Evolutionary conservation across 768 basidiomycete species (phyloP).

Genomic region (Pisolithus tinctorius): DNA sequence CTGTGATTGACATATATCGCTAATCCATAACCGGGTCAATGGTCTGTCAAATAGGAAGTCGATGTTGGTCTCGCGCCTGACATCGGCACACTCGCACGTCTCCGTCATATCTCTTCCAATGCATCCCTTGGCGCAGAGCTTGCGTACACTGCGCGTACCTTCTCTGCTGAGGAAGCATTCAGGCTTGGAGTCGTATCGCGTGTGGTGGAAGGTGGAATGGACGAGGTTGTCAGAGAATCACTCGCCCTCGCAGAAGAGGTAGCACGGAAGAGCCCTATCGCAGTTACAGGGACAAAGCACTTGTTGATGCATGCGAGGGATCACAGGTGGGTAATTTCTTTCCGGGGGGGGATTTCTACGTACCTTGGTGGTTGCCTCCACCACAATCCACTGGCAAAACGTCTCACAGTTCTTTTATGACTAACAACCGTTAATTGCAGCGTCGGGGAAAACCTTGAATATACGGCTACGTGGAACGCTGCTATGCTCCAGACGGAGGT

Average conservation of each 20-base stretch:
- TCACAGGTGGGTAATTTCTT: slow-evolving; percentile 44
- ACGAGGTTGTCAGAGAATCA: slow-evolving; percentile 61
- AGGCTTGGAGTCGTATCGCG: slow-evolving; percentile 69
- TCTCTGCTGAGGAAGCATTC: slow-evolving; percentile 60
- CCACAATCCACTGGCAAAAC: neutral
- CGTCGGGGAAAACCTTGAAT: slow-evolving; percentile 44
- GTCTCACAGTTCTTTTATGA: neutral
- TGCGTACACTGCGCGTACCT: slow-evolving; percentile 67
- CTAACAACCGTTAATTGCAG: slow-evolving; percentile 8
- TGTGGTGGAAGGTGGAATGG: slow-evolving; percentile 57
- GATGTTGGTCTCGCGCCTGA: slow-evolving; percentile 86
- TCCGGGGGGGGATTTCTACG: neutral
- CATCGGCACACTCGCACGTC: slow-evolving; percentile 76
- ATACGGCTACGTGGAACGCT: slow-evolving; percentile 53
- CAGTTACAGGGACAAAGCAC: slow-evolving; percentile 70
- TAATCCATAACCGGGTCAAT: neutral
- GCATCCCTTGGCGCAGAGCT: slow-evolving; percentile 67
- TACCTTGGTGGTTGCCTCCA: neutral
- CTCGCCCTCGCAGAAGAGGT: slow-evolving; percentile 60
- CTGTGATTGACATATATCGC: neutral
- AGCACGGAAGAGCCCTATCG: slow-evolving; percentile 73
- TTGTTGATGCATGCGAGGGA: slow-evolving; percentile 74
- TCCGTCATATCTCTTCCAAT: slow-evolving; percentile 75
- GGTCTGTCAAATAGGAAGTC: slow-evolving; percentile 53
- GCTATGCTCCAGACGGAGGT: slow-evolving; percentile 45